Percentiles rank a stretch among this genome's conserved stretches.
These are phyloP conservation scores for Penicillium occitanis DNA, from an alignment of 2,329 filamentous ascomycete species.

Conservation along the genomic window DNA sequence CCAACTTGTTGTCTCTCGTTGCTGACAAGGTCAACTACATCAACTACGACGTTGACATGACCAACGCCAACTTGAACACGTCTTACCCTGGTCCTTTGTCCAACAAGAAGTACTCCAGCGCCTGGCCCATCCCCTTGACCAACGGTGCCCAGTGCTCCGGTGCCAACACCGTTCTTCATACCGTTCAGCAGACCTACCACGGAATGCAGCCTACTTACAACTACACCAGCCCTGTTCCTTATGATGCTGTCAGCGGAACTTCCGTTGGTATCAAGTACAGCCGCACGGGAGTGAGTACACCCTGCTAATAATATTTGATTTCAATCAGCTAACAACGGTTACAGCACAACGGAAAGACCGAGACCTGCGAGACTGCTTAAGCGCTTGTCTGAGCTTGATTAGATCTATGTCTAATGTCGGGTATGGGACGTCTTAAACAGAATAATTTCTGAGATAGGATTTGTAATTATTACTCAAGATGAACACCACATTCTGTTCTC, in stretches of 20 bases:
- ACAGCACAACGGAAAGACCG: constrained; percentile 2
- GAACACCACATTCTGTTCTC: background rate
- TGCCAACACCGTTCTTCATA: constrained; percentile 35
- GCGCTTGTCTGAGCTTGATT: background rate
- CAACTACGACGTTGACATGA: constrained; percentile 42
- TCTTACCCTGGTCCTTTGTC: constrained; percentile 55
- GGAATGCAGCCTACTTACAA: constrained; percentile 34
- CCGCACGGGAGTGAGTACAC: constrained; percentile 48
- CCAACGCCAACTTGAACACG: constrained; percentile 51
- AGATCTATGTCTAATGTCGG: background rate
- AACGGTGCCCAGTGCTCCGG: constrained; percentile 33
- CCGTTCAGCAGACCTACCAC: constrained; percentile 36
- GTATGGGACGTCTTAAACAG: too few species aligned
- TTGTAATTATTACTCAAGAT: background rate
- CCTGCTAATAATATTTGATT: background rate
- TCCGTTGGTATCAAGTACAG: constrained; percentile 59
- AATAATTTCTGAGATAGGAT: background rate
- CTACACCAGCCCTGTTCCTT: constrained; percentile 38
- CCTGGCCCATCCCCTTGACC: constrained; percentile 35
- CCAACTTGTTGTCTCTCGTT: constrained; percentile 65
- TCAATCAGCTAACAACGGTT: background rate
- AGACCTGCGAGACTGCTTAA: constrained; percentile 12
- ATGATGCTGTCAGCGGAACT: constrained; percentile 29
- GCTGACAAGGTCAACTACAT: constrained; percentile 60
- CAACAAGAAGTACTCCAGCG: constrained; percentile 24